Evolutionary conservation across 768 basidiomycete genomes (phyloP).

Genomic region (Tephrocybe sp.): DNA sequence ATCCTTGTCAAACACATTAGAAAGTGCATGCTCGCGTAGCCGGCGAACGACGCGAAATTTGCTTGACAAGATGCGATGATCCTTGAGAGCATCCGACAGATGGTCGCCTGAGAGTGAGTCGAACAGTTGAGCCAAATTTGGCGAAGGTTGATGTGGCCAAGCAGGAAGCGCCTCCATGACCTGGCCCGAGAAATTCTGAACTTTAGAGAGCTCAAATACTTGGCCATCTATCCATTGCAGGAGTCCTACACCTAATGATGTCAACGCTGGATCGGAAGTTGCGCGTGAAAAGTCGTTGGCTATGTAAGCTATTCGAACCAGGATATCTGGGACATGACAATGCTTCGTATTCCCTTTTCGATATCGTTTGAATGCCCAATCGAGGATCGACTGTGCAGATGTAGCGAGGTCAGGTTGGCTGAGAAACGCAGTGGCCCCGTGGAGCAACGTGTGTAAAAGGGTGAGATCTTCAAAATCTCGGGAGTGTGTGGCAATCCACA

Average conservation of each 20-base stretch:
- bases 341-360: slow-evolving; percentile 39
- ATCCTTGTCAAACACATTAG: slow-evolving; percentile 35
- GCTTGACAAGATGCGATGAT: slow-evolving; percentile 62
- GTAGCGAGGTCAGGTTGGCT: slow-evolving; percentile 65
- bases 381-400: slow-evolving; percentile 73
- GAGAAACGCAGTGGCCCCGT: slow-evolving; percentile 66
- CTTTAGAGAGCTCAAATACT: slow-evolving; percentile 32
- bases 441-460: slow-evolving; percentile 67
- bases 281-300: slow-evolving; percentile 53
- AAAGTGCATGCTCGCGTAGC: slow-evolving; percentile 49
- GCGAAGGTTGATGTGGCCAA: slow-evolving; percentile 70
- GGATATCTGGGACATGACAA: slow-evolving; percentile 57
- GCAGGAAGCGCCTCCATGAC: slow-evolving; percentile 61
- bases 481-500: slow-evolving; percentile 69
- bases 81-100: slow-evolving; percentile 56
- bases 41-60: slow-evolving; percentile 77
- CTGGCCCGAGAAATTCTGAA: slow-evolving; percentile 37
- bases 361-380: slow-evolving; percentile 70
- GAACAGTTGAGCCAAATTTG: slow-evolving; percentile 42
- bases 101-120: slow-evolving; percentile 45
- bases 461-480: slow-evolving; percentile 55
- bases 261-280: slow-evolving; percentile 25
- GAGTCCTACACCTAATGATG: slow-evolving; percentile 47
- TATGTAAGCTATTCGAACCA: slow-evolving; percentile 67
- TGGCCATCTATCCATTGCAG: slow-evolving; percentile 10